Conservation (phyloP, 1,139 yeast genomes). For the Debaryomycetaceae sp. region DNA sequence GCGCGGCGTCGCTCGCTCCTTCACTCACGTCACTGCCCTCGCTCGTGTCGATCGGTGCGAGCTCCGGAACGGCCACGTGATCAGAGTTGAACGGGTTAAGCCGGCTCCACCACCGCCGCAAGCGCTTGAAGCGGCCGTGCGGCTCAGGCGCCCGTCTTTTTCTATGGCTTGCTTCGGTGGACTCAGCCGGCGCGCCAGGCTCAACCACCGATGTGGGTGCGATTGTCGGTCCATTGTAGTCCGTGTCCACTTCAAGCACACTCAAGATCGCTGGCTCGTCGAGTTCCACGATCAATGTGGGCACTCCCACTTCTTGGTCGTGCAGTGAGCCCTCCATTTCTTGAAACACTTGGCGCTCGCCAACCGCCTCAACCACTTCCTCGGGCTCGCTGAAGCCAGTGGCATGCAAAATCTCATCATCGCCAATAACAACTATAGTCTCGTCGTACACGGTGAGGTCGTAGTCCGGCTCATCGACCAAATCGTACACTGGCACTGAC, state of each 20-base stretch:
- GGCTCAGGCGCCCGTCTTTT: constrained; percentile 1
- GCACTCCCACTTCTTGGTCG: background rate
- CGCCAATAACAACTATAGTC: constrained; percentile 3
- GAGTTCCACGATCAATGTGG: constrained; percentile 3
- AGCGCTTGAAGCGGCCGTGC: too few relatives aligned
- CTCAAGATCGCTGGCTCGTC: background rate
- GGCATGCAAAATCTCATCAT: constrained; percentile 2
- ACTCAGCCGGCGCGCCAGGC: constrained; percentile 2
- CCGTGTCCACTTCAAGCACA: constrained; percentile 3
- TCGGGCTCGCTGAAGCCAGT: constrained; percentile 4
- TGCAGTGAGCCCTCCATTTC: constrained; percentile 1
- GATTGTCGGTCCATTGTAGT: background rate
- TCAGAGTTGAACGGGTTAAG: too few relatives aligned
- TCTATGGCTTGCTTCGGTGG: background rate
- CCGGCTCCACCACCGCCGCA: too few relatives aligned
- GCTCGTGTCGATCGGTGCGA: too few relatives aligned
- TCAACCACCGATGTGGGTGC: constrained; percentile 4
- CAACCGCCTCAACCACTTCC: background rate
- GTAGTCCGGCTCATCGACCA: constrained; percentile 1
- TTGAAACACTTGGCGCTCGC: background rate
- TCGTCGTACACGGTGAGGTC: constrained; percentile 3
- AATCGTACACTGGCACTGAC: too few relatives aligned
- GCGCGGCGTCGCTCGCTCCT: too few relatives aligned
- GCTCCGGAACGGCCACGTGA: too few relatives aligned
- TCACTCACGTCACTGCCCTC: too few relatives aligned